phyloP scores from a whole-genome alignment of 2,329 filamentous ascomycete genomes.

The Whalleya microplaca region DNA sequence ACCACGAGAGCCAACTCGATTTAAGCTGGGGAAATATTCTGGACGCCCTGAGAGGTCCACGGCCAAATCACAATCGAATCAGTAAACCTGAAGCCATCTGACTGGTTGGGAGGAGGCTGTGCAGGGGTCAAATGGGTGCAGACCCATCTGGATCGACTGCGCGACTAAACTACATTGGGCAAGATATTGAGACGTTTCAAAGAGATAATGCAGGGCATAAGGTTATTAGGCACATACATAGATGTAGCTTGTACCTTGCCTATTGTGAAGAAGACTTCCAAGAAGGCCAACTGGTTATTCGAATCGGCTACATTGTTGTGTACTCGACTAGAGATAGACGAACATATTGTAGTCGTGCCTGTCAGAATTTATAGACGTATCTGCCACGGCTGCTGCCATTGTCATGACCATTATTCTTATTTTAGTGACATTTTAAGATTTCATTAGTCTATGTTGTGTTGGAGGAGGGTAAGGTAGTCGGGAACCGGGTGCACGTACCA shows the following conservation, averaged over 20 bases:
- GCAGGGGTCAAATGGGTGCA: slow-evolving; percentile 7
- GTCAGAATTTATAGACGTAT: too few species aligned
- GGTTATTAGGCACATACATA: neutral
- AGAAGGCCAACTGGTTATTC: too few species aligned
- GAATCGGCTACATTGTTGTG: too few species aligned
- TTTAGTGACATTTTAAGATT: neutral
- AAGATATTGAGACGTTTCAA: slow-evolving; percentile 26
- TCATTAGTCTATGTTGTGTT: neutral
- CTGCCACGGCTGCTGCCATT: too few species aligned
- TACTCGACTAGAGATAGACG: too few species aligned
- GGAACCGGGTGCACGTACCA: slow-evolving; percentile 2
- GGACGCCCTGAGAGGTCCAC: slow-evolving; percentile 27
- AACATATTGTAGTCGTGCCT: too few species aligned
- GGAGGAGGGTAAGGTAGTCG: neutral
- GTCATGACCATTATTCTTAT: too few species aligned
- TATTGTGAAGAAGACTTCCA: too few species aligned
- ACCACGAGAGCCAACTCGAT: slow-evolving; percentile 19
- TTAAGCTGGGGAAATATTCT: slow-evolving; percentile 33
- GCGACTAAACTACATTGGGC: slow-evolving; percentile 17
- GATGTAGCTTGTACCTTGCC: neutral
- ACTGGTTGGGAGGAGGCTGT: slow-evolving; percentile 23
- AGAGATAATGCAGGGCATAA: neutral
- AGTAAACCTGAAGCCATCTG: slow-evolving; percentile 24
- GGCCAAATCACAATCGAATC: slow-evolving; percentile 27
- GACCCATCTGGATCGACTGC: neutral